Conservation (phyloP, 163 green algal species). For the Scenedesmus sp. region DNA sequence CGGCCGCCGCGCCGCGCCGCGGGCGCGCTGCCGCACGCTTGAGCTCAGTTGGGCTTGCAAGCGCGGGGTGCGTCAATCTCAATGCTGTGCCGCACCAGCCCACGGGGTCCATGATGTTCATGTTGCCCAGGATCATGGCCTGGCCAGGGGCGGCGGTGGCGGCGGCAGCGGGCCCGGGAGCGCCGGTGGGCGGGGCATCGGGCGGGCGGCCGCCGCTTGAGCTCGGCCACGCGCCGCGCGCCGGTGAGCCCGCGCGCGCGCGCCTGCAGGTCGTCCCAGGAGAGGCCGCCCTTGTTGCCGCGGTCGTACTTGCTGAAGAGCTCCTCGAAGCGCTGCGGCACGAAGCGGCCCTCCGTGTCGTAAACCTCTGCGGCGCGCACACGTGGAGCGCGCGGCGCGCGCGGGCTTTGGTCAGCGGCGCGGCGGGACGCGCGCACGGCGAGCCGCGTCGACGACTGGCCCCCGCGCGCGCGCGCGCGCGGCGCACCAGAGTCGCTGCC, state of each 20-base stretch:
- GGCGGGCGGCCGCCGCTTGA: no score
- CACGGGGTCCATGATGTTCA: slow-evolving; percentile 57
- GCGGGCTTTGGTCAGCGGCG: no score
- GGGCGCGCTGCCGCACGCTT: no score
- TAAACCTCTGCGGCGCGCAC: slow-evolving; percentile 39
- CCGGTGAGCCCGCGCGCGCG: no score
- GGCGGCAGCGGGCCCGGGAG: no score
- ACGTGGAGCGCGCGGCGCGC: no score
- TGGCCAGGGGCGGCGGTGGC: slow-evolving; percentile 36
- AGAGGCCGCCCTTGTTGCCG: slow-evolving; percentile 38
- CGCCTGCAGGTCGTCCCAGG: slow-evolving; percentile 20
- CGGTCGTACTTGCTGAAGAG: slow-evolving; percentile 48
- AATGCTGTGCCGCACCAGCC: slow-evolving; percentile 54
- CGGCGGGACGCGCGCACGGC: not conserved
- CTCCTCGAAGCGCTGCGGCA: slow-evolving; percentile 47
- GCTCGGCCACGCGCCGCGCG: no score
- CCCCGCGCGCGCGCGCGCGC: not conserved
- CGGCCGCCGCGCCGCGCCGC: no score
- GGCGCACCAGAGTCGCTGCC: slow-evolving; percentile 49
- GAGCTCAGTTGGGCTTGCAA: no score
- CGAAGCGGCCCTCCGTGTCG: slow-evolving; percentile 47
- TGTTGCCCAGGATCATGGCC: slow-evolving; percentile 54
- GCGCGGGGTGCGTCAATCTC: no score
- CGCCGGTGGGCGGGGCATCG: no score
- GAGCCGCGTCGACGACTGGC: not conserved